Evolutionary conservation across 257 asterid species (phyloP), one percentile per base, ranked within the genome.

Genomic region (Cruciata laevipes): DNA sequence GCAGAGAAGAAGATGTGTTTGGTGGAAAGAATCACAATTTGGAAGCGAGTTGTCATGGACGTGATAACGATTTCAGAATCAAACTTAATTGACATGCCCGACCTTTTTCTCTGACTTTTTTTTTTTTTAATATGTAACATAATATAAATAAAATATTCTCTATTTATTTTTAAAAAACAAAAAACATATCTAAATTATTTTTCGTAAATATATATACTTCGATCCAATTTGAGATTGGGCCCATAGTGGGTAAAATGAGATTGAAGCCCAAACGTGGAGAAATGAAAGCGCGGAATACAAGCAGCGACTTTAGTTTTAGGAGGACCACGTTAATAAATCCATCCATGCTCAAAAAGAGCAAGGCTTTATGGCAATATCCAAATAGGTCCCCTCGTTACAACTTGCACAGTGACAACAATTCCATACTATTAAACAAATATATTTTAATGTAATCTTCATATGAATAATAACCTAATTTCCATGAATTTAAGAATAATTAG

Each of bases 321-420:
- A 52, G 75, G 82, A 69, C 78, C 73, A 63, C 72, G 31, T 6
- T 8, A 11, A 37, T 47, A 47, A 23, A 7, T 61, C 76, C 30
- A 74, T 32, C 64, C 56, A 58, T 77, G 80, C 71, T 77, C 74
- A 82, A 82, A 66, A 78, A 73, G 70, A 74, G 72, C 80, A 74
- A 74, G 80, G 69, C 79, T 78, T 76, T 67, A 73, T 70, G 47
- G 61, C 73, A 1, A 6, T 52, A 47, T 58, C 62, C 72, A 67
- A 30, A 6, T 38, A 64, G 70, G 75, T 71, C 75, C 71, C 75
- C 59, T n/a, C 21, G n/a, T 21, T 21, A 31, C 55, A 24, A 2
- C 10, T 7, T 51, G 59, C 23, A 52, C 10, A 17, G 5, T 52
- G 27, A 55, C 61, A 55, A 23, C 7, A 56, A 21, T 56, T 21